Evolutionary conservation across 148 eudicot species (phyloP), one percentile per base, ranked within the genome.

Genomic region (Fagopyrum homotropicum): DNA sequence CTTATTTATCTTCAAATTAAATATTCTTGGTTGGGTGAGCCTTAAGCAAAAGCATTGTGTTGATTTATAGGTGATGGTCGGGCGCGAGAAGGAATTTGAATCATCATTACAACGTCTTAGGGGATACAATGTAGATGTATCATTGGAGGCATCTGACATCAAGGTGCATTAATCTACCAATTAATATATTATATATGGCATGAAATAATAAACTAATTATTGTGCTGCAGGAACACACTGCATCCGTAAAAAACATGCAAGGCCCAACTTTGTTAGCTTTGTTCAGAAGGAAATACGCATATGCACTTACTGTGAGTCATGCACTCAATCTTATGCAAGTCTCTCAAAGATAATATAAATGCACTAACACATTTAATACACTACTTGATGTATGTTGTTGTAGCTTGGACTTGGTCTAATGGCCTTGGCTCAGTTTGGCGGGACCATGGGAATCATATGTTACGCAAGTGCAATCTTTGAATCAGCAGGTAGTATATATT

Each of bases 61-160:
- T 61, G 26, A 35, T 66, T 44, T 79, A 17, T 85, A 89, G 97
- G 88, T 88, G 44, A 88, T 83, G 76, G 73, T 82, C 15, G 90
- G 90, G 68, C 66, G 43, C 49, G 88, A 85, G 56, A 78, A 86
- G 75, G 82, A 78, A 26, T 81, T 64, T 56, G 85, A 79, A 50
- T 75, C 85, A 60, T 56, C 86, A 66, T 69, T 91, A 45, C 83
- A 49, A 15, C 73, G 82, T 57, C 94, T 89, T n/a, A 84, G 94
- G 82, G 97, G 94, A 57, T 44, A 75, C 48, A 70, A 79, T 45
- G 77, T 63, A 7, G 85, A 91, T 75, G 80, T 91, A 77, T 75
- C 82, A 70, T 43, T 69, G 45, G 97, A 89, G 84, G 88, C 88
- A 75, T 82, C 89, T 69, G 90, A 85, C 43, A 91, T 91, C 74